Evolutionary conservation across 2,329 filamentous ascomycete species (phyloP), one percentile per base, ranked within the genome.

Genomic region (Claviceps cyperi): DNA sequence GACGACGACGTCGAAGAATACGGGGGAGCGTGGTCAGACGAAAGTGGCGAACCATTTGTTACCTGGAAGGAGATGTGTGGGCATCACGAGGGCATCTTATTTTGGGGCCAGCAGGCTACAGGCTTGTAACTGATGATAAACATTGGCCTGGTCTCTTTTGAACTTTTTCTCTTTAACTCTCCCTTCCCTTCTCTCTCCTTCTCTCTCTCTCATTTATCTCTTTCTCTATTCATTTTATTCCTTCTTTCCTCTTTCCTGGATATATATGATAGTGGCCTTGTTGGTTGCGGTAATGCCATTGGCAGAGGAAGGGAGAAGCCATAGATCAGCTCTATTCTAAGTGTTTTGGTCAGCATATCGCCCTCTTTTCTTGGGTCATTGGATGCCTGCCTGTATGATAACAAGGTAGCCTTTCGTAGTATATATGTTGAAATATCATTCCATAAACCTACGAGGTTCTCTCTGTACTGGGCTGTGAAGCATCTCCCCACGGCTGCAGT

Each of bases 51-150:
- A 6, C 53, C 38, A 15, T 66, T 62, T 47, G 41, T 64, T 8
- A 43, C 56, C 8, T 65, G 60, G 57, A 48, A 49, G 22, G 47
- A 60, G 35, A 53, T 66, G 14, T 66, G 64, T 48, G 53, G 54
- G 8, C 46, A 57, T 19, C 53, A 56, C 43, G 55, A 62, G 35
- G 51, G 52, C 6, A 17, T 52, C 1, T 53, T 63, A 4, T 60
- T 64, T 11, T 50, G 47, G 11, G 61, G 61, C 8, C 59, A 57
- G 45, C 11, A 51, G 48, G 38, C 44, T 19, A 47, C 43, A 6
- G 46, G 43, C 13, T 19, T 49, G 49, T 40, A 7, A 6, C 5
- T 17, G 15, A 15, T 22, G 3, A 28, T 19, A 11, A 15, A 15
- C 11, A 22, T 24, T 43, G 40, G 13, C 24, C 13, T 17, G 5